Evolutionary conservation across 257 asterid species (phyloP), one percentile per base, ranked within the genome.

Genomic region (Hygrophila difformis): DNA sequence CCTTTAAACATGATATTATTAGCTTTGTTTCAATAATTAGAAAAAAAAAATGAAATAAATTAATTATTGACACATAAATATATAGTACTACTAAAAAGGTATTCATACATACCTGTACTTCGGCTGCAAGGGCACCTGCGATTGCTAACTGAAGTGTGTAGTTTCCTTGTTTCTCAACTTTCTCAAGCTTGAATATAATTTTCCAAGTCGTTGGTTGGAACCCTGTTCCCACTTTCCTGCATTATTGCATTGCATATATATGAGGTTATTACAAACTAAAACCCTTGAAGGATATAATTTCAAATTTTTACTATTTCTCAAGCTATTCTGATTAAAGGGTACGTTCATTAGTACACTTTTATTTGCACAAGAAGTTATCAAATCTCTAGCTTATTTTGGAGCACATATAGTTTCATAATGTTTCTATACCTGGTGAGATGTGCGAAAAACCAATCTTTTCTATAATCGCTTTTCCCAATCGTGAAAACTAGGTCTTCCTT

Each of bases 111-210:
- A 78, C 94, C 55, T 62, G 68, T 19, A 83, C 11, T 7, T 67
- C 54, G 2, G 78, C 77, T 5, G 18, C 31, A 36, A 22, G 45
- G 11, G 92, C 77, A 31, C 91, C 59, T 9, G 94, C 92, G 5
- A 83, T 49, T 21, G 87, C 92, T 18, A 83, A n/a, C 57, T 68
- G 60, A 3, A 83, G 61, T 10, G 80, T 72, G 24, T 73, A 79
- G 5, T 38, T 42, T 13, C 56, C 72, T 8, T 1, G n/a, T 0
- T 9, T 21, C 8, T 5, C 22, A 4, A 74, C 70, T 4, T 63
- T 46, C 14, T 0, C 16, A 0, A 67, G 40, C 18, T 53, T 60
- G 47, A 79, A 83, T 8, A 12, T 19, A 33, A 79, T 65, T 61
- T 57, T 51, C 94, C 94, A 79, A 18, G 84, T 76, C 0, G 87